Base-by-base conservation (phyloP, 164 flowering plant species). In the Vitis rotundifolia region DNA sequence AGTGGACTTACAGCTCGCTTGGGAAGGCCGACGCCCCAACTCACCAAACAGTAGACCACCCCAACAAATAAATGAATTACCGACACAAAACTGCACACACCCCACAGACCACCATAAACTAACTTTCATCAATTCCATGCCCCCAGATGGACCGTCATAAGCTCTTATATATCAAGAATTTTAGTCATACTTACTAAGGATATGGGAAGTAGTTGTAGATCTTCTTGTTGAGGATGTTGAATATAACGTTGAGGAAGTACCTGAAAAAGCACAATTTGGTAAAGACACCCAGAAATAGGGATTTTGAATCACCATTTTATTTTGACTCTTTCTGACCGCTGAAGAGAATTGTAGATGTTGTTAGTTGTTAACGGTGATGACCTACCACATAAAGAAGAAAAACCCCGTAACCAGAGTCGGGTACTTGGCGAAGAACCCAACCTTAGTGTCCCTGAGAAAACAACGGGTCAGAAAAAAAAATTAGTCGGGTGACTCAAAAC, bases 301-400 rank as follows among this genome's bases (percentile, higher is more conserved):
- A 22, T 22, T 22, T 22, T 0, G 26, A 22, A 22, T 22, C 26
- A 22, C 26, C 26, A 22, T 22, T 22, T 22, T 22, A 22, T 3
- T 8, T 63, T 47, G 26, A 63, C 66, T 15, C 7, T 16, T 63
- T 63, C 37, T 47, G 52, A 47, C 26, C 4, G 18, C 6, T 44
- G 8, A 13, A 16, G 22, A 63, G 28, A 37, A 37, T 37, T 37
- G 44, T 37, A 37, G 44, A 37, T 37, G 44, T 37, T 37, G 44
- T 37, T 37, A 37, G 44, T 3, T 3, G 44, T 0, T 0, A 37
- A 37, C 44, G 44, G 44, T 37, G 44, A 37, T 50, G 9, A 72
- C 86, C 8, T 75, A 94, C 98, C 98, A 94, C 98, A 91, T 92
- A 95, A 92, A 92, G 90, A 94, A 92, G 92, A 94, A 92, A 72